These are phyloP conservation scores for Ilex aquifolium DNA, from an alignment of 257 asterid genomes.

Conservation along the genomic window DNA sequence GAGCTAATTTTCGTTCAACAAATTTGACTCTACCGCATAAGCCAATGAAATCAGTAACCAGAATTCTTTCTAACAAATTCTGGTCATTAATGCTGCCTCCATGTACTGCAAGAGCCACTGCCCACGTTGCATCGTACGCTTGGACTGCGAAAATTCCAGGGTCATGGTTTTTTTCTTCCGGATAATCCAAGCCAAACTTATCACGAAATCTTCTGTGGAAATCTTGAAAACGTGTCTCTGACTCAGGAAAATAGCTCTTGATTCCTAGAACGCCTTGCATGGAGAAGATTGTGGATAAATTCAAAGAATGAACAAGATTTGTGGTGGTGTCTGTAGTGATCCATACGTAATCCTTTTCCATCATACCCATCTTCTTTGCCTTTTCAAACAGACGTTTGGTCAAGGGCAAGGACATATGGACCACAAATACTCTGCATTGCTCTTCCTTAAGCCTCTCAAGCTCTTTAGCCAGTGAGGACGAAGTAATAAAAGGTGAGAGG, in stretches of 20 bases:
- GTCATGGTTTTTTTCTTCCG: conserved; percentile 22
- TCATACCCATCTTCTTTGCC: conserved; percentile 32
- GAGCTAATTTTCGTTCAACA: conserved; percentile 12
- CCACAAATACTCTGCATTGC: conserved; percentile 35
- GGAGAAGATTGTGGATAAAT: conserved; percentile 10
- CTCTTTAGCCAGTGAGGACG: conserved; percentile 12
- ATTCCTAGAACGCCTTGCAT: conserved; percentile 36
- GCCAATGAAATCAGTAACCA: conserved; percentile 9
- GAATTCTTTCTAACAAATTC: conserved; percentile 7
- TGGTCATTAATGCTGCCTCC: neutral
- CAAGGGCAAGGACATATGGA: conserved; percentile 19
- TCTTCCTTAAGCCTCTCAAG: conserved; percentile 19
- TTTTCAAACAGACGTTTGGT: conserved; percentile 14
- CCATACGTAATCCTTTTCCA: conserved; percentile 34
- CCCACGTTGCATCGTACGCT: conserved; percentile 26
- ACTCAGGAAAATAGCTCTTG: conserved; percentile 3
- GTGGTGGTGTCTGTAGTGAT: conserved; percentile 25
- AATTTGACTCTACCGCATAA: conserved; percentile 24
- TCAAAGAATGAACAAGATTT: conserved; percentile 24
- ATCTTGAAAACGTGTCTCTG: conserved; percentile 8
- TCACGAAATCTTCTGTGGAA: conserved; percentile 12
- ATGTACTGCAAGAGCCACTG: conserved; percentile 19
- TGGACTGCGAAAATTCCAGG: conserved; percentile 25
- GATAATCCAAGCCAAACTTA: conserved; percentile 10
- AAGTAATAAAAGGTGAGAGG: conserved; percentile 13